A percentile compares a stretch with the other conserved stretches of the same genome.
phyloP scores from a whole-genome alignment of 2,329 filamentous ascomycete species.

The Fusarium heterosporum region DNA sequence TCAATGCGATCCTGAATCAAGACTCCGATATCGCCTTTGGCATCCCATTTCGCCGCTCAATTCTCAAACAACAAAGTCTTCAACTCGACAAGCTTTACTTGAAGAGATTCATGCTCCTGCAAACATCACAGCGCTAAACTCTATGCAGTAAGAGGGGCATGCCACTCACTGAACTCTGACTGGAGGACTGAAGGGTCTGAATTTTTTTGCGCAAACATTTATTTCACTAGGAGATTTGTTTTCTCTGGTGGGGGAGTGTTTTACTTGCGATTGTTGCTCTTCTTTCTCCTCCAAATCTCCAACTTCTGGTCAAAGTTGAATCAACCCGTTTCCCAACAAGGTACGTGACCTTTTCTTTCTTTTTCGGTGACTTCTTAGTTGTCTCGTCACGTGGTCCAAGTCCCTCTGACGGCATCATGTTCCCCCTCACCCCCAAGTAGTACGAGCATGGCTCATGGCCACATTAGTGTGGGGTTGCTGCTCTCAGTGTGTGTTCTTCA shows the following conservation, averaged over 20 bases:
- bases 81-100: slow-evolving; percentile 5
- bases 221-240: slow-evolving; percentile 33
- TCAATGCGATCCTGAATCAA: too few relatives aligned
- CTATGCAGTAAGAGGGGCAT: slow-evolving; percentile 51
- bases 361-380: slow-evolving; percentile 5
- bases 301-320: slow-evolving; percentile 30
- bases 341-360: slow-evolving; percentile 20
- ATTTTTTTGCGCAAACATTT: slow-evolving; percentile 41
- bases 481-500: slow-evolving; percentile 27
- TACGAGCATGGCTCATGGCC: slow-evolving; percentile 29
- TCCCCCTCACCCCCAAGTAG: slow-evolving; percentile 14
- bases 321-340: slow-evolving; percentile 16
- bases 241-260: slow-evolving; percentile 37
- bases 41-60: background rate
- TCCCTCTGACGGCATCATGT: slow-evolving; percentile 21
- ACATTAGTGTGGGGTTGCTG: slow-evolving; percentile 40
- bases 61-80: background rate
- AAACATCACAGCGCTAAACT: slow-evolving; percentile 42
- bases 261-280: slow-evolving; percentile 25
- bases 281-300: slow-evolving; percentile 28
- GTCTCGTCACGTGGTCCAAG: slow-evolving; percentile 21
- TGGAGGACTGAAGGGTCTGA: slow-evolving; percentile 41
- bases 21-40: too few relatives aligned
- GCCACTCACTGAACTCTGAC: slow-evolving; percentile 22
- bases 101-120: background rate